These are phyloP conservation scores for Acanthamoeba healyi DNA, from an alignment of 208 protist genomes.

Conservation along the genomic window DNA sequence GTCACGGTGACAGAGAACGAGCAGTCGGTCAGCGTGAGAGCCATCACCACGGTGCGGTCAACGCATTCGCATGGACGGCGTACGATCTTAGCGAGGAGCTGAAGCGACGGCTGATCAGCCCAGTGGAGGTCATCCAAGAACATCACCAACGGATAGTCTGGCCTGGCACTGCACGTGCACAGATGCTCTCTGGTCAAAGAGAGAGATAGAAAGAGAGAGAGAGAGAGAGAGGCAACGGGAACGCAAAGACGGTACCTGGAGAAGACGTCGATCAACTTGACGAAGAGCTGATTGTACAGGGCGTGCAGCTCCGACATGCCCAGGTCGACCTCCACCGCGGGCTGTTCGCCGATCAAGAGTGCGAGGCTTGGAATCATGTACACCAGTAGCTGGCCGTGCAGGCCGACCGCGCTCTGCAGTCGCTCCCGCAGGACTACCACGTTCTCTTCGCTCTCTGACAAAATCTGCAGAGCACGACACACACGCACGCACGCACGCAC, in stretches of 20 bases:
- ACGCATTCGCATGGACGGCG: not conserved
- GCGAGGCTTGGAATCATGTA: not conserved
- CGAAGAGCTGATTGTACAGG: not conserved
- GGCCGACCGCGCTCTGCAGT: slow-evolving; percentile 1
- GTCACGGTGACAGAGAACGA: too few relatives aligned
- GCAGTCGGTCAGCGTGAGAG: not conserved
- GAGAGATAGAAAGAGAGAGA: not conserved
- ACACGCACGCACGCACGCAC: too few relatives aligned
- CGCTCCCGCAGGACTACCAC: not conserved
- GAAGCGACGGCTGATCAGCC: slow-evolving; percentile 33
- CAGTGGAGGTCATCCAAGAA: slow-evolving; percentile 44
- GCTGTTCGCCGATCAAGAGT: slow-evolving; percentile 42
- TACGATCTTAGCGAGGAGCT: slow-evolving; percentile 8
- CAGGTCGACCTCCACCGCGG: not conserved
- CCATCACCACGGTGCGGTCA: too few relatives aligned
- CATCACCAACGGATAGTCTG: slow-evolving; percentile 34
- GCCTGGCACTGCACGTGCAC: too few relatives aligned
- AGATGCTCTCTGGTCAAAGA: not conserved
- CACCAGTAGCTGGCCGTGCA: not conserved
- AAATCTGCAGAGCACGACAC: too few relatives aligned
- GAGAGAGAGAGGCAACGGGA: too few relatives aligned
- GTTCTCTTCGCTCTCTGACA: slow-evolving; percentile 16
- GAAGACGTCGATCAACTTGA: slow-evolving; percentile 13
- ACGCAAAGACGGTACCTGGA: not conserved
- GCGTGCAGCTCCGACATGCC: not conserved